Base-by-base conservation (phyloP, 352 stramenopile genomes). In the Globisporangium cederbergense region DNA sequence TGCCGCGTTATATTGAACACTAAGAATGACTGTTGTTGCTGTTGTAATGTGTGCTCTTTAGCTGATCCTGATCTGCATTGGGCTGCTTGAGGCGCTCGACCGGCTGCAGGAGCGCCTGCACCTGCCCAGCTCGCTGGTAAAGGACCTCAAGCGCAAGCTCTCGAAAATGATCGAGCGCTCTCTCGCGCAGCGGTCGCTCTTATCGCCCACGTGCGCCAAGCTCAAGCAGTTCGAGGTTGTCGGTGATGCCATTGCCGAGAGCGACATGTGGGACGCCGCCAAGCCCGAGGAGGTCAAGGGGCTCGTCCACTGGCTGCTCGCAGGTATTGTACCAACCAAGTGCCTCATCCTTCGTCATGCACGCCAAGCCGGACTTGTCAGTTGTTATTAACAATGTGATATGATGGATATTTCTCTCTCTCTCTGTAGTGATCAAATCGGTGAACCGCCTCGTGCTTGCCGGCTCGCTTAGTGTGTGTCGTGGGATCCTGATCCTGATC, bases 41-140 rank as follows among this genome's bases (percentile, higher is more conserved):
- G 11, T 40, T 32, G 28, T n/a, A 57, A 57, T 42, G 28, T 40
- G 18, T 53, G 22, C n/a, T 7, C 42, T 47, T 3, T 58, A 94
- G 85, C 79, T 94, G 49, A 72, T 94, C 60, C 57, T 92, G 61
- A 80, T 94, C 42, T 94, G 85, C 57, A 85, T 94, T 25, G 81
- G 79, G 0, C 72, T 94, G 32, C 62, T 94, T 18, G 85, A 91
- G 45, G 85, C 85, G 22, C 66, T 94, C 38, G 85, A 94, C 70
- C 78, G 74, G 4, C 62, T 94, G 22, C 85, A 94, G 66, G 78
- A 90, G 62, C 78, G 78, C 0, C 72, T 94, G 54, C 81, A 86
- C 57, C 51, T 94, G 25, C 79, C 85, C 49, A 81, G 75, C 47
- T 76, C 75, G 43, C 68, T 94, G 25, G 81, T 94, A 9, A 92